Percentiles rank a stretch among this genome's conserved stretches.
phyloP scores from a whole-genome alignment of 352 stramenopile genomes.

The Aphanomyces euteiches region DNA sequence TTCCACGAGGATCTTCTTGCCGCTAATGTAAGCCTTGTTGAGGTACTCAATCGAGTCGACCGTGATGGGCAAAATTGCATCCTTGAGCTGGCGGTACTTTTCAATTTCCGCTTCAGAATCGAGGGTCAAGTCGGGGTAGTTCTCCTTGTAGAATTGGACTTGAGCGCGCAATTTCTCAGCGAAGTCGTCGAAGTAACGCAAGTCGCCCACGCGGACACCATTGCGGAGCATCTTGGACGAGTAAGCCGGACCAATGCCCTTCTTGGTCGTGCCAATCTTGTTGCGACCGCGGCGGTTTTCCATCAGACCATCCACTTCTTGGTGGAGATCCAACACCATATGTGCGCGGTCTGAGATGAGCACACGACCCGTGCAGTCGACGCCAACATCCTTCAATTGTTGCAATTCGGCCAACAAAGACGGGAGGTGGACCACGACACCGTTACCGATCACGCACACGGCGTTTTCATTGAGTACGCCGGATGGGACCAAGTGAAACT shows the following conservation, averaged over 20 bases:
- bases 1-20: slow-evolving; percentile 98
- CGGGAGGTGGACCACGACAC: slow-evolving; percentile 97
- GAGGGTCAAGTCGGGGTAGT: slow-evolving; percentile 74
- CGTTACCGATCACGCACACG: slow-evolving; percentile 97
- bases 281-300: slow-evolving; percentile 86
- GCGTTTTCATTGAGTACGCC: slow-evolving; percentile 96
- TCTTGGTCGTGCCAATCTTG: slow-evolving; percentile 99
- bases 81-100: slow-evolving; percentile 73
- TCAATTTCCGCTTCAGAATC: slow-evolving; percentile 85
- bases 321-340: slow-evolving; percentile 99
- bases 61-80: slow-evolving; percentile 84
- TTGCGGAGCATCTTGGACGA: slow-evolving; percentile 98
- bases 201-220: slow-evolving; percentile 94
- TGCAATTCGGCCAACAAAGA: slow-evolving; percentile 95
- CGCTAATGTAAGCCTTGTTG: slow-evolving; percentile 93
- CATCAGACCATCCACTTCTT: slow-evolving; percentile 86
- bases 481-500: slow-evolving; percentile 98
- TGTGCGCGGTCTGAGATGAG: slow-evolving; percentile 97
- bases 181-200: slow-evolving; percentile 89
- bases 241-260: slow-evolving; percentile 98
- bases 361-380: slow-evolving; percentile 92
- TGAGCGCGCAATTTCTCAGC: slow-evolving; percentile 88
- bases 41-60: slow-evolving; percentile 96
- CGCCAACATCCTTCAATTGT: slow-evolving; percentile 81
- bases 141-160: slow-evolving; percentile 89